A percentile compares a stretch with the other conserved stretches of the same genome.
These are phyloP conservation scores for Balansia obtecta DNA, from an alignment of 2,329 filamentous ascomycete species.

Conservation along the genomic window DNA sequence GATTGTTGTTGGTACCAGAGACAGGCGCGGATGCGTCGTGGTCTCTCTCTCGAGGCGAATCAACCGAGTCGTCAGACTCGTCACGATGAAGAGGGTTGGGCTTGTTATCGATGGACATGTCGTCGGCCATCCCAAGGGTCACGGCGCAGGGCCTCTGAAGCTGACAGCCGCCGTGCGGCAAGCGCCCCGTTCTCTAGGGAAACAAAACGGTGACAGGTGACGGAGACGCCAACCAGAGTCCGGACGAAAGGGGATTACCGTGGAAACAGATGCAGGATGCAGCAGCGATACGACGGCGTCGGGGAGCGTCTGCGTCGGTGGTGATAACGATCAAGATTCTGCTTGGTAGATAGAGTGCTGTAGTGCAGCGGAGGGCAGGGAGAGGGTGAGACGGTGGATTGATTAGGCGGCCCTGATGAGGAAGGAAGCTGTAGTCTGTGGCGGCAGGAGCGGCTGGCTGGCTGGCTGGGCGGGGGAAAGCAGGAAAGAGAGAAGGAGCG, in stretches of 20 bases:
- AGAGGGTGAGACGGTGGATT: constrained; percentile 10
- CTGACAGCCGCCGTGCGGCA: constrained; percentile 25
- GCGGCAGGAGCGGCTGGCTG: constrained; percentile 8
- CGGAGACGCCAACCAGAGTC: constrained; percentile 1
- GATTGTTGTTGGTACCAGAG: constrained; percentile 14
- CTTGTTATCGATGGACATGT: constrained; percentile 48
- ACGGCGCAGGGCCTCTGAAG: constrained; percentile 21
- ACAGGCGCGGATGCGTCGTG: constrained; percentile 22
- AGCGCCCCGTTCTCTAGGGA: constrained; percentile 19
- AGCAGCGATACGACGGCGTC: constrained; percentile 6
- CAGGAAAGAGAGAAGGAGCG: not conserved
- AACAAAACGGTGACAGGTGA: constrained; percentile 20
- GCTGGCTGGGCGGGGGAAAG: too few species aligned
- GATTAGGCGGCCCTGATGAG: constrained; percentile 5
- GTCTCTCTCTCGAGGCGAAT: constrained; percentile 48
- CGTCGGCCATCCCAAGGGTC: constrained; percentile 46
- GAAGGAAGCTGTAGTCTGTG: constrained; percentile 11
- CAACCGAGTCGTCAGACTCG: constrained; percentile 49
- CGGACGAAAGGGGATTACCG: not conserved
- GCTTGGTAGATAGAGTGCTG: constrained; percentile 7
- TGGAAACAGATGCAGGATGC: not conserved
- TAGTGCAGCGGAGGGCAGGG: constrained; percentile 8
- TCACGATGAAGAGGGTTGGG: constrained; percentile 32
- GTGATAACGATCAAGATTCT: constrained; percentile 7
- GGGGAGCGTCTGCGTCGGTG: constrained; percentile 6